Conservation (phyloP, 805 yeast species). For the Wickerhamia fluorescens region DNA sequence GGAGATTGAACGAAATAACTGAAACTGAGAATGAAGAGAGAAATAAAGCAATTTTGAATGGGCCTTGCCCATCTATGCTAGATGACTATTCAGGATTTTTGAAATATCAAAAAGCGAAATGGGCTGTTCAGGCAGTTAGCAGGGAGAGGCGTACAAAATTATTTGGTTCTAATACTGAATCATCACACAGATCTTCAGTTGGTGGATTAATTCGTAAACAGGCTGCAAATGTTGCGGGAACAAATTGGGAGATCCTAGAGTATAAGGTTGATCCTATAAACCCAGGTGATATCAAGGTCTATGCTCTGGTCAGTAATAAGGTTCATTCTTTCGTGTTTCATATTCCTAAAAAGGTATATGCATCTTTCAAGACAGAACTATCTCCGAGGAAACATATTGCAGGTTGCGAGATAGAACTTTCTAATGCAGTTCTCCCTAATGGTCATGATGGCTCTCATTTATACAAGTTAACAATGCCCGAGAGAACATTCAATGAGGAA, state of each 20-base stretch:
- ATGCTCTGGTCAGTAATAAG: conserved; percentile 59
- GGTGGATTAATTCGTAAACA: conserved; percentile 67
- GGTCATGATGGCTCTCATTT: conserved; percentile 50
- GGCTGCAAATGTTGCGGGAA: conserved; percentile 70
- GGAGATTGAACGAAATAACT: conserved; percentile 10
- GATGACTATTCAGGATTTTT: conserved; percentile 66
- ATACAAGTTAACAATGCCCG: conserved; percentile 64
- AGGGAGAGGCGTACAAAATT: conserved; percentile 65
- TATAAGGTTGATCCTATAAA: conserved; percentile 45
- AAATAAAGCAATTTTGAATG: conserved; percentile 40
- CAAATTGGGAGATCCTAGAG: conserved; percentile 83
- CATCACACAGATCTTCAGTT: conserved; percentile 52
- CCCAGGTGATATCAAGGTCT: conserved; percentile 76
- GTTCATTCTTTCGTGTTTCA: conserved; percentile 68
- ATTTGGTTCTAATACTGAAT: conserved; percentile 60
- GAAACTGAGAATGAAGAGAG: conserved; percentile 42
- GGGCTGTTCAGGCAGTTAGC: conserved; percentile 73
- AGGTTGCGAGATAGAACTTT: conserved; percentile 50
- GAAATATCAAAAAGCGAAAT: conserved; percentile 73
- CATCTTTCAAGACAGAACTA: conserved; percentile 51
- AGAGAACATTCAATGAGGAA: conserved; percentile 51
- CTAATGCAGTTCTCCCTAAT: conserved; percentile 61
- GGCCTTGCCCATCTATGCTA: conserved; percentile 57
- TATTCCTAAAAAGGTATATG: conserved; percentile 66
- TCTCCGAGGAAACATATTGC: conserved; percentile 36